phyloP scores from a whole-genome alignment of 73 alveolate genomes.

The Paramecium primaurelia region DNA sequence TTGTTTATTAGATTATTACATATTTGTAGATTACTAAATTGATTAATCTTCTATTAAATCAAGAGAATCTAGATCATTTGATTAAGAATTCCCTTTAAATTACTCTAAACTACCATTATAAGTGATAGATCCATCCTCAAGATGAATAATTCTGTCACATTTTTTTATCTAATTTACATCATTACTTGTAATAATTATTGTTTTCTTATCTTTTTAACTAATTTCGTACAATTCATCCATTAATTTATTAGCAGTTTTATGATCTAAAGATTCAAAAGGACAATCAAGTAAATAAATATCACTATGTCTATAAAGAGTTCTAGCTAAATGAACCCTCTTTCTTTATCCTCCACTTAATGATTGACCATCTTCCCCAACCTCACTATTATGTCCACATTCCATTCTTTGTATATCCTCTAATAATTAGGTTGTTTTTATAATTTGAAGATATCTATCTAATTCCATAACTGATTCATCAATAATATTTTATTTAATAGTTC shows the following conservation, averaged over 20 bases:
- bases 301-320: constrained; percentile 53
- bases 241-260: background rate
- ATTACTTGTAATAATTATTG: constrained; percentile 85
- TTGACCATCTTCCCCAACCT: constrained; percentile 82
- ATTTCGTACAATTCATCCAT: constrained; percentile 75
- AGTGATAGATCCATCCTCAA: constrained; percentile 74
- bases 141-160: constrained; percentile 75
- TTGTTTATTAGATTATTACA: background rate
- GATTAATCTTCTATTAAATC: background rate
- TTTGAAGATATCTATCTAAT: background rate
- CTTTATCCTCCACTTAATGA: constrained; percentile 84
- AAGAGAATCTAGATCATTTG: background rate
- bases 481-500: background rate
- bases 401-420: background rate
- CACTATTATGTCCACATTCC: constrained; percentile 77
- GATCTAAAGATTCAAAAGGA: constrained; percentile 92
- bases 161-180: constrained; percentile 75
- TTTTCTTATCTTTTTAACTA: constrained; percentile 68
- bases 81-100: background rate
- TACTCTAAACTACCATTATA: constrained; percentile 74
- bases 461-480: background rate
- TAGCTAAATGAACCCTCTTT: constrained; percentile 55
- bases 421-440: background rate
- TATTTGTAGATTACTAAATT: background rate
- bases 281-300: constrained; percentile 89